A percentile compares a stretch with the other conserved stretches of the same genome.
Conservation (phyloP, 768 basidiomycete species). For the Polyporus arcularius region DNA sequence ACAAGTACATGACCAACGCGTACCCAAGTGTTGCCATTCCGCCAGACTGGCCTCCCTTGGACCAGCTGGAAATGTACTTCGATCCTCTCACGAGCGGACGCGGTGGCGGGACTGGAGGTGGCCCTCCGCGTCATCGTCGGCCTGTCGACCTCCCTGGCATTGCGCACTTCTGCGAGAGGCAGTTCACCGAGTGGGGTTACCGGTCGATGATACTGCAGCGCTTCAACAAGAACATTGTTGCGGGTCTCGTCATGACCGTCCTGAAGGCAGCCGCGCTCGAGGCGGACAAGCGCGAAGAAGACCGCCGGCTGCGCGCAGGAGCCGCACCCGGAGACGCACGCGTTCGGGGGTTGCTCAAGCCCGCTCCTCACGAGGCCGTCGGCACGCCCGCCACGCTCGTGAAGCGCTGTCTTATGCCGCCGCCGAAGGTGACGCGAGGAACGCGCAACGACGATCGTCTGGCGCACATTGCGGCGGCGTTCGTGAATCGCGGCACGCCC, state of each 20-base stretch:
- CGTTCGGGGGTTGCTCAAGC: constrained; percentile 27
- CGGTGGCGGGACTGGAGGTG: constrained; percentile 16
- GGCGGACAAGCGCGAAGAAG: constrained; percentile 33
- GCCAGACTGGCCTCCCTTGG: constrained; percentile 22
- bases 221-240: too few relatives aligned
- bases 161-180: constrained; percentile 29
- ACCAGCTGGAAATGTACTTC: constrained; percentile 25
- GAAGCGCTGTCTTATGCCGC: constrained; percentile 18
- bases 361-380: constrained; percentile 18
- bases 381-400: constrained; percentile 27
- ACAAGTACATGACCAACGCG: constrained; percentile 19
- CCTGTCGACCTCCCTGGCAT: constrained; percentile 24
- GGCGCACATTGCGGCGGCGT: constrained; percentile 17
- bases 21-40: constrained; percentile 20
- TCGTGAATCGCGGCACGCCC: constrained; percentile 19
- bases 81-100: constrained; percentile 25
- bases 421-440: neutral
- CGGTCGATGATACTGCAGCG: constrained; percentile 23
- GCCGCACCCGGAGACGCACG: constrained; percentile 2
- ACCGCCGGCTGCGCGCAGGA: constrained; percentile 23
- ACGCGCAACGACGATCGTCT: constrained; percentile 12
- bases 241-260: constrained; percentile 24
- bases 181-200: constrained; percentile 31
- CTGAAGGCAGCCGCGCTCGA: constrained; percentile 30
- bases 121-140: constrained; percentile 21